Percentiles rank a stretch among this genome's conserved stretches.
Conservation (phyloP, 73 alveolate species). For the Paramecium biaurelia region DNA sequence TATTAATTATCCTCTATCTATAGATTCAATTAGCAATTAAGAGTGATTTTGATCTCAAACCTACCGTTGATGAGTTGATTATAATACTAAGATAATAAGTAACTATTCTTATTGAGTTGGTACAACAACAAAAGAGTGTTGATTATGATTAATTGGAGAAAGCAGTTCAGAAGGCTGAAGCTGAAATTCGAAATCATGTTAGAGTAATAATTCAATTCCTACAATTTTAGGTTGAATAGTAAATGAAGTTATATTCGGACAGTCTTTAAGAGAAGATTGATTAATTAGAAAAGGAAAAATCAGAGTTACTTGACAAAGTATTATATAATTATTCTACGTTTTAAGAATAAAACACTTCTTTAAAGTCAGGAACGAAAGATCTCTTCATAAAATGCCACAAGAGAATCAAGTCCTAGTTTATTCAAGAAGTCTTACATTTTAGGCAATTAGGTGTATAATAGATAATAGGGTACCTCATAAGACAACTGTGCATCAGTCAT, state of each 20-base stretch:
- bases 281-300: background rate
- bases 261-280: background rate
- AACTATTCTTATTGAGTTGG: background rate
- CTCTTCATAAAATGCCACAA: background rate
- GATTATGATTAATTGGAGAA: conserved; percentile 7
- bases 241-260: background rate
- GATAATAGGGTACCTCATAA: background rate
- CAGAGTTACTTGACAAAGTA: background rate
- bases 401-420: conserved; percentile 20
- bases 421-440: background rate
- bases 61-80: background rate
- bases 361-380: background rate
- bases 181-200: conserved; percentile 6
- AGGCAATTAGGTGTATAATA: background rate
- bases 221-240: background rate
- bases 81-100: background rate
- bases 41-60: background rate
- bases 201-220: background rate
- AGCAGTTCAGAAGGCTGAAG: conserved; percentile 13
- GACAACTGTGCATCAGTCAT: background rate
- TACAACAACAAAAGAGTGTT: background rate
- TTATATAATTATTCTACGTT: background rate
- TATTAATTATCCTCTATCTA: background rate
- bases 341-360: background rate
- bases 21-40: background rate